phyloP scores from a whole-genome alignment of 371 early-diverging fungal genomes.

The Capillidium rhysosporum region DNA sequence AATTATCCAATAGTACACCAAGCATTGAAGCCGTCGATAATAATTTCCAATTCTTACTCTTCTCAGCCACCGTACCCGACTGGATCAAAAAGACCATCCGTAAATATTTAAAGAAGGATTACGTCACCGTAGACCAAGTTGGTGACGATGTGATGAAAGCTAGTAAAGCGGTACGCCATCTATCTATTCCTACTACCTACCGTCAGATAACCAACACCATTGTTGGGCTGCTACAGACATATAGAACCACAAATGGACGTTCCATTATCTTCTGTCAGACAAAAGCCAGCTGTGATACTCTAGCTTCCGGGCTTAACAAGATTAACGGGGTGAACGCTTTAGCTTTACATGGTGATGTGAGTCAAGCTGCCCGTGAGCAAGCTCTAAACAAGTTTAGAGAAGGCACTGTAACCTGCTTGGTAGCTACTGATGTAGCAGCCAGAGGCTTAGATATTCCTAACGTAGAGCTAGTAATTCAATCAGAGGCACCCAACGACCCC shows the following conservation, averaged over 20 bases:
- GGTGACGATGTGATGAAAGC: slow-evolving; percentile 56
- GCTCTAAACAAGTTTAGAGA: slow-evolving; percentile 76
- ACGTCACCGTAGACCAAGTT: slow-evolving; percentile 59
- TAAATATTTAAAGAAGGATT: slow-evolving; percentile 68
- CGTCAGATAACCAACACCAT: slow-evolving; percentile 55
- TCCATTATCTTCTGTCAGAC: slow-evolving; percentile 86
- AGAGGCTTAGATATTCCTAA: slow-evolving; percentile 96
- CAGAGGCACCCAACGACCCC: slow-evolving; percentile 82
- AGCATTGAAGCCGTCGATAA: slow-evolving; percentile 13
- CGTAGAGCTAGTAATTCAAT: slow-evolving; percentile 94
- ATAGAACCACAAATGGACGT: slow-evolving; percentile 54
- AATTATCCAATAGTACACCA: slow-evolving; percentile 9
- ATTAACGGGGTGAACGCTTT: slow-evolving; percentile 40
- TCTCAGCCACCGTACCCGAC: slow-evolving; percentile 68
- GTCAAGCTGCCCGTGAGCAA: slow-evolving; percentile 69
- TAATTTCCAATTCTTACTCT: slow-evolving; percentile 60
- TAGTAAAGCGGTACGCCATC: slow-evolving; percentile 53
- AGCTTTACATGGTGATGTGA: slow-evolving; percentile 89
- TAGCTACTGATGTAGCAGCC: slow-evolving; percentile 88
- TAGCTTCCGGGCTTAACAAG: slow-evolving; percentile 58
- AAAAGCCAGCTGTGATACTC: slow-evolving; percentile 76
- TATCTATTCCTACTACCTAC: slow-evolving; percentile 60
- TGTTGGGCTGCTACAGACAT: slow-evolving; percentile 68
- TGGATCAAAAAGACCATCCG: slow-evolving; percentile 65
- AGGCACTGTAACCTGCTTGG: slow-evolving; percentile 63